A percentile compares a stretch with the other conserved stretches of the same genome.
Evolutionary conservation across 805 yeast genomes (phyloP).

Genomic region (Nakazawaea pomicola): DNA sequence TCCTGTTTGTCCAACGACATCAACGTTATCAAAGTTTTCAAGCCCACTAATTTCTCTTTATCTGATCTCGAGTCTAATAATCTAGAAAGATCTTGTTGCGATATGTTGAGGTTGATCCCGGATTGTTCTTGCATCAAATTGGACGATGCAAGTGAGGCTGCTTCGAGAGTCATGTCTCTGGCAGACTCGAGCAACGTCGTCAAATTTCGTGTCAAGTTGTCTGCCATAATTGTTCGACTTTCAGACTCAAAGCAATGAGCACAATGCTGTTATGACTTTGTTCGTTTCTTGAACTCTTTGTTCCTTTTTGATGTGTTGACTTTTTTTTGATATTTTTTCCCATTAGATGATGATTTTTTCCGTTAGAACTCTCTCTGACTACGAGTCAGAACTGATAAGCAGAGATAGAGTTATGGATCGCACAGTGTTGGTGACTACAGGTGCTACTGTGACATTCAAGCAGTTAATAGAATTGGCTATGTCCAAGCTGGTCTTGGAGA

Average conservation of each 20-base stretch:
- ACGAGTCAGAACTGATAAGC: neutral
- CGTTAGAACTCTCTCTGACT: no score
- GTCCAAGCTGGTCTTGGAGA: slow-evolving; percentile 26
- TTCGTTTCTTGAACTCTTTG: neutral
- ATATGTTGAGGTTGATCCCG: slow-evolving; percentile 52
- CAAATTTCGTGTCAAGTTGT: slow-evolving; percentile 28
- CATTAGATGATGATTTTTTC: neutral
- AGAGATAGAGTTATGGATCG: slow-evolving; percentile 1
- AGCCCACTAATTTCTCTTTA: slow-evolving; percentile 55
- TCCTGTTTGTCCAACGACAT: slow-evolving; percentile 35
- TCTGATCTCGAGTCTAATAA: slow-evolving; percentile 66
- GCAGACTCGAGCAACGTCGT: slow-evolving; percentile 78
- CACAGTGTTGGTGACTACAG: slow-evolving; percentile 62
- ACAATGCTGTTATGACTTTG: neutral
- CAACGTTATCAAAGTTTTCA: slow-evolving; percentile 48
- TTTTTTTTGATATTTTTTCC: no score
- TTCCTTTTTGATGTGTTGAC: no score
- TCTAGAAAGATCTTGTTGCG: slow-evolving; percentile 58
- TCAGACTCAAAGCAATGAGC: no score
- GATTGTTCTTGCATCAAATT: slow-evolving; percentile 16
- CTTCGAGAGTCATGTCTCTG: slow-evolving; percentile 71
- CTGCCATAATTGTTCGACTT: slow-evolving; percentile 12
- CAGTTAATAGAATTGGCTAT: slow-evolving; percentile 45
- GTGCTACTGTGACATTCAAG: slow-evolving; percentile 85
- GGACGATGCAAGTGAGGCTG: slow-evolving; percentile 72